Evolutionary conservation across 805 yeast species (phyloP).

Genomic region (Tetrapisispora taiwanensis): DNA sequence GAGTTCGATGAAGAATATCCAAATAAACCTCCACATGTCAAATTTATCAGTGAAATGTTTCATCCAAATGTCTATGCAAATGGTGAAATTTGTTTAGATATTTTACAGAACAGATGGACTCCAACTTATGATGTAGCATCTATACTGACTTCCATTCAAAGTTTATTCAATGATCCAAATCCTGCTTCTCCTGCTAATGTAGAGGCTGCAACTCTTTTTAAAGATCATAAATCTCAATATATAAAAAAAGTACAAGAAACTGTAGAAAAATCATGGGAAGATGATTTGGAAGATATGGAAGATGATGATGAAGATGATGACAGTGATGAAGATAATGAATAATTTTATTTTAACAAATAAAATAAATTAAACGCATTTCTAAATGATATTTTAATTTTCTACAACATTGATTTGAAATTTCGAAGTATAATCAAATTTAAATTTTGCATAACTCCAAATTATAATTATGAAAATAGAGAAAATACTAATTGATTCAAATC

Average conservation of each 20-base stretch:
- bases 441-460: no score
- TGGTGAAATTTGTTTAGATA: constrained; percentile 93
- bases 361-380: no score
- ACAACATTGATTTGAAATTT: background rate
- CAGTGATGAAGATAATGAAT: constrained; percentile 10
- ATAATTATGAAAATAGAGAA: no score
- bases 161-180: constrained; percentile 89
- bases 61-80: constrained; percentile 95
- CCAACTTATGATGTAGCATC: constrained; percentile 97
- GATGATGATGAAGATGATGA: constrained; percentile 32
- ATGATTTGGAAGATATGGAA: constrained; percentile 42
- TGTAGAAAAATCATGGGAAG: constrained; percentile 90
- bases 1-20: constrained; percentile 97
- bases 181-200: constrained; percentile 95
- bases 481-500: no score
- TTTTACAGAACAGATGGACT: constrained; percentile 94
- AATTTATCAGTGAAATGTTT: constrained; percentile 88
- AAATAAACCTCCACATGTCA: constrained; percentile 89
- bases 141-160: constrained; percentile 85
- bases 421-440: no score
- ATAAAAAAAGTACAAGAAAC: constrained; percentile 86
- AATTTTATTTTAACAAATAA: background rate
- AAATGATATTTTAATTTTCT: background rate
- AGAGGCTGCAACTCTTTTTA: constrained; percentile 91
- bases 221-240: constrained; percentile 90